Conservation (phyloP, 2,329 filamentous ascomycete species). For the Pleochaeta shiraiana region DNA sequence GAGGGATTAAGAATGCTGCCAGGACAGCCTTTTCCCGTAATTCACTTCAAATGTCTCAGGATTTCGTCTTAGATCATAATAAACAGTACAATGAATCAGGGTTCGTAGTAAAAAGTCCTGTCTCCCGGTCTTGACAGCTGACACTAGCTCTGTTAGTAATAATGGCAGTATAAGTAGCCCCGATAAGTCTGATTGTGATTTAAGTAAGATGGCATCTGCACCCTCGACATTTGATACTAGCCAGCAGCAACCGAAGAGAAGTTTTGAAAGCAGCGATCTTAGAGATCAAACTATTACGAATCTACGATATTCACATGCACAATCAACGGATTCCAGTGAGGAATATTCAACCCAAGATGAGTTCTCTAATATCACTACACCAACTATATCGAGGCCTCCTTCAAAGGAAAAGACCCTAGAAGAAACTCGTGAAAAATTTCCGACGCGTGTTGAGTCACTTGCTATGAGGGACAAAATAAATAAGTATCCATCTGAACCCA, state of each 20-base stretch:
- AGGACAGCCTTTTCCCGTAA: neutral
- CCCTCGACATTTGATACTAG: neutral
- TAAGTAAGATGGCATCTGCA: neutral
- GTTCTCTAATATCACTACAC: slow-evolving; percentile 14
- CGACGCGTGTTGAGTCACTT: neutral
- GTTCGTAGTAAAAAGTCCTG: too few relatives aligned
- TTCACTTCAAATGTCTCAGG: too few relatives aligned
- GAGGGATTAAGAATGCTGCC: neutral
- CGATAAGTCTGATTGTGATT: too few relatives aligned
- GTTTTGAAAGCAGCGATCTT: neutral
- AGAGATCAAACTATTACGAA: too few relatives aligned
- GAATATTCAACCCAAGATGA: slow-evolving; percentile 14
- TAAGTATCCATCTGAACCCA: neutral
- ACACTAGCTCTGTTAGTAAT: too few relatives aligned
- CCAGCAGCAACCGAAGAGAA: neutral
- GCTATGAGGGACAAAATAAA: neutral
- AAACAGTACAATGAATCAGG: too few relatives aligned
- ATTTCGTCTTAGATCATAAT: too few relatives aligned
- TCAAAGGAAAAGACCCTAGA: slow-evolving; percentile 11
- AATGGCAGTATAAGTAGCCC: too few relatives aligned
- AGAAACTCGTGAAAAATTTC: neutral
- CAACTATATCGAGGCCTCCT: slow-evolving; percentile 13
- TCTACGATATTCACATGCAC: slow-evolving; percentile 6
- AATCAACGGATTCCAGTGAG: slow-evolving; percentile 14
- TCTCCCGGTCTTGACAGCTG: too few relatives aligned